Conservation (phyloP, 2,329 filamentous ascomycete species). For the Colletotrichum phormii region DNA sequence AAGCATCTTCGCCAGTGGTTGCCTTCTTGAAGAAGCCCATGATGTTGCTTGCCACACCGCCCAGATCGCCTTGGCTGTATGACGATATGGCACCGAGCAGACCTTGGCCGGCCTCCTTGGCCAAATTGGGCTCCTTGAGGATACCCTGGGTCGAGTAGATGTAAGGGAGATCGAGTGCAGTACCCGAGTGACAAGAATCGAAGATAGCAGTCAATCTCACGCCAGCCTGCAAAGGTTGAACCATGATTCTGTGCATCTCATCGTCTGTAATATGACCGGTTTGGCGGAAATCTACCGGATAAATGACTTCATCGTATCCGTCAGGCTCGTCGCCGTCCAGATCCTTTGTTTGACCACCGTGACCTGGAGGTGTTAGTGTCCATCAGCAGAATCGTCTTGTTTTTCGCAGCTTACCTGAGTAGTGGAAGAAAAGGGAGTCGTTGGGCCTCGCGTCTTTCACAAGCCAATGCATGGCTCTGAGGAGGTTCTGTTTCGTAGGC, state of each 20-base stretch:
- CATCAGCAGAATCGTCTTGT: constrained; percentile 17
- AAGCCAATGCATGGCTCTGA: constrained; percentile 97
- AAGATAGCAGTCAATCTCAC: constrained; percentile 73
- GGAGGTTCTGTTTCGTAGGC: constrained; percentile 93
- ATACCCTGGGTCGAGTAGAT: constrained; percentile 77
- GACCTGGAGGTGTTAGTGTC: constrained; percentile 58
- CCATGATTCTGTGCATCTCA: constrained; percentile 83
- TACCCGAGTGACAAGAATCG: constrained; percentile 76
- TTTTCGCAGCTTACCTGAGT: constrained; percentile 75
- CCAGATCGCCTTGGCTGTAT: constrained; percentile 78
- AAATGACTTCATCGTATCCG: constrained; percentile 86
- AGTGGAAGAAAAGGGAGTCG: constrained; percentile 97
- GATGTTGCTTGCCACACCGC: constrained; percentile 83
- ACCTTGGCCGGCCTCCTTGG: constrained; percentile 75
- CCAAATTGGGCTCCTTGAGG: constrained; percentile 75
- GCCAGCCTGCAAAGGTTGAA: constrained; percentile 65
- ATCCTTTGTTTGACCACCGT: constrained; percentile 85
- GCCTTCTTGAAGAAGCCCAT: constrained; percentile 92
- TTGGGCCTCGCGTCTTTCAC: constrained; percentile 93
- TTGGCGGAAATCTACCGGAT: constrained; percentile 83
- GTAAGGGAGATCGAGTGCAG: constrained; percentile 74
- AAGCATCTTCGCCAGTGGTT: constrained; percentile 81
- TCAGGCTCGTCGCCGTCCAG: constrained; percentile 84
- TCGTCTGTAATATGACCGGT: constrained; percentile 87
- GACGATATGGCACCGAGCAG: constrained; percentile 70